Evolutionary conservation across 1,284 basidiomycete species (phyloP).

Genomic region (Heliocybe sulcata): DNA sequence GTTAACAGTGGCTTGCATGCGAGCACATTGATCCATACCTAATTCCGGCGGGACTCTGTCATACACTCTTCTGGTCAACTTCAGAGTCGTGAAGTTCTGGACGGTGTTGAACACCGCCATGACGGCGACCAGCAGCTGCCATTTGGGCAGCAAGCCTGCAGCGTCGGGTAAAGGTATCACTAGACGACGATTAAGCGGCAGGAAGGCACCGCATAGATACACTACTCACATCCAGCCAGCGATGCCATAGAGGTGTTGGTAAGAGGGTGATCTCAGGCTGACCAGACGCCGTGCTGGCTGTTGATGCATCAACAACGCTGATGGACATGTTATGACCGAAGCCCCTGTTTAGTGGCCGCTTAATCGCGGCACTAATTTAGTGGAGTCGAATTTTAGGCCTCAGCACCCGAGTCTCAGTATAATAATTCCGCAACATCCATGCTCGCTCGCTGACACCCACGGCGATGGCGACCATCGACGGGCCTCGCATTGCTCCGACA

Average conservation of each 20-base stretch:
- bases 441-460: not conserved
- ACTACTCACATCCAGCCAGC: not conserved
- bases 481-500: not conserved
- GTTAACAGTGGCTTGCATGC: not conserved
- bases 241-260: not conserved
- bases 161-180: constrained; percentile 48
- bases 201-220: not conserved
- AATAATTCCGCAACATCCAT: not conserved
- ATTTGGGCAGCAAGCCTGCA: constrained; percentile 73
- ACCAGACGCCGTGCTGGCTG: not conserved
- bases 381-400: not conserved
- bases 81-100: constrained; percentile 77
- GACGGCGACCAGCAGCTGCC: constrained; percentile 76
- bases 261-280: not conserved
- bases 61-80: constrained; percentile 76
- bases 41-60: constrained; percentile 36
- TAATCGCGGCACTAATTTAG: not conserved
- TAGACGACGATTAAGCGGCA: not conserved
- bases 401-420: not conserved
- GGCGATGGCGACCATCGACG: not conserved
- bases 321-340: not conserved
- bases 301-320: too few relatives aligned
- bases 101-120: constrained; percentile 79
- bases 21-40: constrained; percentile 22
- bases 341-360: not conserved